These are phyloP conservation scores for Aaosphaeria arxii DNA, from an alignment of 2,329 filamentous ascomycete genomes.

Conservation along the genomic window DNA sequence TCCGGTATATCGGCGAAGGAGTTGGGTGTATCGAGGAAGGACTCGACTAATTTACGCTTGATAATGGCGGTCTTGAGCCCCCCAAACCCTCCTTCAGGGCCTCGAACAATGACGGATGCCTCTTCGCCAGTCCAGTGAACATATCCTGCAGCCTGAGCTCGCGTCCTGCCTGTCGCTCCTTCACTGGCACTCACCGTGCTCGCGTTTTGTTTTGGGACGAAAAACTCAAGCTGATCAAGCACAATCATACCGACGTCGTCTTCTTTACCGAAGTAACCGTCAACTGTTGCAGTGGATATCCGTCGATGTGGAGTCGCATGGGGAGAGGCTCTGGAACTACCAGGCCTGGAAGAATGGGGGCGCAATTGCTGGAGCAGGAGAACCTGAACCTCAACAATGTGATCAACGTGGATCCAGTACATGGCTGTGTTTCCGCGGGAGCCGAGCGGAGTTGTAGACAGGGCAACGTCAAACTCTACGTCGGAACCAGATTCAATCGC, in stretches of 20 bases:
- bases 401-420: constrained; percentile 55
- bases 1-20: constrained; percentile 6
- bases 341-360: constrained; percentile 29
- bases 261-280: constrained; percentile 26
- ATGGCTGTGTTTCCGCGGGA: constrained; percentile 44
- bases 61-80: constrained; percentile 29
- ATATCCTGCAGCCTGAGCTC: constrained; percentile 29
- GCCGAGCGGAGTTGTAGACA: constrained; percentile 48
- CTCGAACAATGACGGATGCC: constrained; percentile 23
- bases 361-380: constrained; percentile 50
- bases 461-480: constrained; percentile 49
- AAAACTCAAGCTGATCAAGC: constrained; percentile 48
- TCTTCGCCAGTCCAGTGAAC: constrained; percentile 35
- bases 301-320: constrained; percentile 21
- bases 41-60: constrained; percentile 41
- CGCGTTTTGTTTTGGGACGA: constrained; percentile 44
- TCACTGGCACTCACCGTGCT: constrained; percentile 43
- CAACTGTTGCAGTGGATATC: constrained; percentile 19
- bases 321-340: constrained; percentile 15
- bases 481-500: constrained; percentile 40
- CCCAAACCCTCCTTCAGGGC: constrained; percentile 1
- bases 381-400: constrained; percentile 53
- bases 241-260: constrained; percentile 42
- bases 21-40: constrained; percentile 36
- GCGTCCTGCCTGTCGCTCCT: constrained; percentile 25